Percentiles rank a stretch among this genome's conserved stretches.
Evolutionary conservation across 208 protist species (phyloP).

Genomic region (Acanthamoeba lenticulata): DNA sequence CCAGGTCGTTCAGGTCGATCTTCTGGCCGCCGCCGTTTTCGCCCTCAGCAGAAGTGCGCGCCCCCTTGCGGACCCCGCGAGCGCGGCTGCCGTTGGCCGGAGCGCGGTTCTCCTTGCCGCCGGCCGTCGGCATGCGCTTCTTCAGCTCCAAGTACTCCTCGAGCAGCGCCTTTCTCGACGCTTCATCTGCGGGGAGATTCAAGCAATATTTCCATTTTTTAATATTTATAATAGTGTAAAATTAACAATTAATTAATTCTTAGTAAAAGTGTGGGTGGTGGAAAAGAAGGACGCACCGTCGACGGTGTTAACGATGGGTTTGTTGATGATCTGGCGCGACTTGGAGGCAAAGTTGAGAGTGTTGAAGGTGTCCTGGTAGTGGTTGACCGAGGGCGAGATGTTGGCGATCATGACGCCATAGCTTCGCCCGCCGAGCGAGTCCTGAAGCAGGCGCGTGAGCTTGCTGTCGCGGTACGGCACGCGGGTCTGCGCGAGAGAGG

Average conservation of each 20-base stretch:
- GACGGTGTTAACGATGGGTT: slow-evolving; percentile 20
- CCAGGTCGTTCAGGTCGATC: neutral
- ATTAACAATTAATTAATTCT: too few relatives aligned
- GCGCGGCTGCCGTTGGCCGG: neutral
- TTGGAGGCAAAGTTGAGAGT: slow-evolving; percentile 89
- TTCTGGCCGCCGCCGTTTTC: neutral
- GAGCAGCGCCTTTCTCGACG: neutral
- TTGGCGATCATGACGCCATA: slow-evolving; percentile 91
- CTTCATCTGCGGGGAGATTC: neutral
- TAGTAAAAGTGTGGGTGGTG: too few relatives aligned
- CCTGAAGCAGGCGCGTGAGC: slow-evolving; percentile 91
- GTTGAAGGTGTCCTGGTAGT: slow-evolving; percentile 91
- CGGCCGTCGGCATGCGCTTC: neutral
- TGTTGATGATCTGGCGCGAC: slow-evolving; percentile 64
- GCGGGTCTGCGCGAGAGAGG: slow-evolving; percentile 54
- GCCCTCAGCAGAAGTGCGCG: neutral
- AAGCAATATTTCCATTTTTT: too few relatives aligned
- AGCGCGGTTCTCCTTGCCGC: neutral
- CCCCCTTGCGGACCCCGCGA: neutral
- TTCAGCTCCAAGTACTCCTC: slow-evolving; percentile 31
- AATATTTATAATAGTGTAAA: too few relatives aligned
- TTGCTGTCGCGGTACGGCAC: slow-evolving; percentile 93
- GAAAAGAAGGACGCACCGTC: neutral
- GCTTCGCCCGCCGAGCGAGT: slow-evolving; percentile 91
- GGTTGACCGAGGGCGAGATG: slow-evolving; percentile 77